Evolutionary conservation across 169 alveolate genomes (phyloP).

Genomic region (Plasmodium malariae): DNA sequence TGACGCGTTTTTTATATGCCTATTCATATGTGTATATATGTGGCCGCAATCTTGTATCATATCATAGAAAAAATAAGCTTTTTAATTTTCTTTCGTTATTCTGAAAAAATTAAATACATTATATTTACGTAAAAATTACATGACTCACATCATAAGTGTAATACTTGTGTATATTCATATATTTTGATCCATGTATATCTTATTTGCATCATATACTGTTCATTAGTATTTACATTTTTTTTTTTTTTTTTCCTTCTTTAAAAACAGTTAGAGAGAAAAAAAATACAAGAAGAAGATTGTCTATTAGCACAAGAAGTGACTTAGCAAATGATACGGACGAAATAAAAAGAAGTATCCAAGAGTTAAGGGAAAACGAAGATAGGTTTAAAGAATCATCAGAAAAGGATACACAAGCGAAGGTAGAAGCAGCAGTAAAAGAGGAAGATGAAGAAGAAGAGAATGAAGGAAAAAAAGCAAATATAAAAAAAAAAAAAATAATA

Average conservation of each 20-base stretch:
- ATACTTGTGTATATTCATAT: too few relatives aligned
- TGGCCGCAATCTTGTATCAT: too few relatives aligned
- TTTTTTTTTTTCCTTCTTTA: conserved; percentile 1
- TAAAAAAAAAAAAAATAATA: conserved; percentile 29
- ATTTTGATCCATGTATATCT: not conserved
- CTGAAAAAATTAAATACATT: too few relatives aligned
- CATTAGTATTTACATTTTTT: not conserved
- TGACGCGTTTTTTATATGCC: too few relatives aligned
- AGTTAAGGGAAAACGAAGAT: conserved; percentile 48
- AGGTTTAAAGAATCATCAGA: conserved; percentile 73
- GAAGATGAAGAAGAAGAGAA: not conserved
- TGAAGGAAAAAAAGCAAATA: conserved; percentile 16
- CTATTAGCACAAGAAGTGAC: conserved; percentile 57
- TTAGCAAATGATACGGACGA: conserved; percentile 59
- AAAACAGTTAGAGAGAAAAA: conserved; percentile 33
- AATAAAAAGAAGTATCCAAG: conserved; percentile 70
- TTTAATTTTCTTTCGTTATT: too few relatives aligned
- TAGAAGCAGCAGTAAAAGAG: not conserved
- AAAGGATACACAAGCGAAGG: conserved; percentile 5
- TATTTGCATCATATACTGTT: not conserved
- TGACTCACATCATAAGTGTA: too few relatives aligned
- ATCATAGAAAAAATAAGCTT: too few relatives aligned
- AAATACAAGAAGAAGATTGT: conserved; percentile 76
- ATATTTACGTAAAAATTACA: too few relatives aligned
- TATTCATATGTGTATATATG: too few relatives aligned